A percentile compares a stretch with the other conserved stretches of the same genome.
Evolutionary conservation across 2,329 filamentous ascomycete genomes (phyloP).

Genomic region (Diaporthe vaccinii): DNA sequence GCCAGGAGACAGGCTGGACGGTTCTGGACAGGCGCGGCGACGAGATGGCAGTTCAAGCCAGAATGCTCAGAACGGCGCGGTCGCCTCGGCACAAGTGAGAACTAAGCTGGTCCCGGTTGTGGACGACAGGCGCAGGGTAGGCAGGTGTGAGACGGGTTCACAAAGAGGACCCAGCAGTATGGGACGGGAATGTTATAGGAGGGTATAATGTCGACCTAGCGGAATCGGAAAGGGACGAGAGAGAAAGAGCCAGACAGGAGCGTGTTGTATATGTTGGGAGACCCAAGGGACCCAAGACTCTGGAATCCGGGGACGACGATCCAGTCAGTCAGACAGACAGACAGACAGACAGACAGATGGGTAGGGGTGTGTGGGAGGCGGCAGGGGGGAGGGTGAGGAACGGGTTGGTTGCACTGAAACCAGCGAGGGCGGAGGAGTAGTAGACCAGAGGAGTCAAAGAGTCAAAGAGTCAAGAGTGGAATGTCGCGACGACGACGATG

Average conservation of each 20-base stretch:
- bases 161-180: constrained; percentile 24
- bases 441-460: not conserved
- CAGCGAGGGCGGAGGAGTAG: not conserved
- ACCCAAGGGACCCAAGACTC: constrained; percentile 11
- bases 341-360: not conserved
- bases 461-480: not conserved
- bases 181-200: constrained; percentile 20
- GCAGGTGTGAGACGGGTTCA: constrained; percentile 13
- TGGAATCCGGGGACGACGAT: constrained; percentile 11
- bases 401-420: constrained; percentile 15
- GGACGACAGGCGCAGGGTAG: constrained; percentile 23
- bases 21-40: not conserved
- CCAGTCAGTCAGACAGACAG: constrained; percentile 11
- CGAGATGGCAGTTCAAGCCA: constrained; percentile 6
- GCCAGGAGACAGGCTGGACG: not conserved
- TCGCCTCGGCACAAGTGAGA: constrained; percentile 11
- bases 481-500: not conserved
- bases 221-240: not conserved
- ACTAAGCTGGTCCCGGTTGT: not conserved
- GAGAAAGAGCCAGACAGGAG: not conserved
- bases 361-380: not conserved
- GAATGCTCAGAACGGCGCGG: not conserved
- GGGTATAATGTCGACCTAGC: constrained; percentile 21
- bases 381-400: not conserved
- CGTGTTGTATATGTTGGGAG: not conserved